These are phyloP conservation scores for Alternaria alternata DNA, from an alignment of 2,329 filamentous ascomycete species.

Conservation along the genomic window DNA sequence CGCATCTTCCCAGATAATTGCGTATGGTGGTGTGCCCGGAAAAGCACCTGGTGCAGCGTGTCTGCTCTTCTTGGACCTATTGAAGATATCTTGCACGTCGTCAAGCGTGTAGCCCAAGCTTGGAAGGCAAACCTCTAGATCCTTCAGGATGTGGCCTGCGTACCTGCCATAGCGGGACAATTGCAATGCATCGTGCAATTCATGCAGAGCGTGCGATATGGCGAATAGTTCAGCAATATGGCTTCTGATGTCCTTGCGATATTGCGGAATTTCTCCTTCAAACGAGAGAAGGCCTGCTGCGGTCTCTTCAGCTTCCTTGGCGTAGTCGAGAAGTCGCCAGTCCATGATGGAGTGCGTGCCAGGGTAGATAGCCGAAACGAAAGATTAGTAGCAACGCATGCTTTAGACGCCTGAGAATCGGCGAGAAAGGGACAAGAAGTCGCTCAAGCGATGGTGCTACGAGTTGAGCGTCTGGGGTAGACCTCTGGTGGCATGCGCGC, in stretches of 20 bases:
- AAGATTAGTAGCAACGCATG: slow-evolving; percentile 24
- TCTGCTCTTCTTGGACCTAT: slow-evolving; percentile 44
- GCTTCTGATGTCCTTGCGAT: slow-evolving; percentile 61
- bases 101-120: slow-evolving; percentile 62
- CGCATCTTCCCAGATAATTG: slow-evolving; percentile 61
- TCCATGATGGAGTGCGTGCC: slow-evolving; percentile 47
- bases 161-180: slow-evolving; percentile 50
- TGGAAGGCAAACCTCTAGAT: slow-evolving; percentile 58
- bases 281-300: slow-evolving; percentile 61
- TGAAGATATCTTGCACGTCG: slow-evolving; percentile 56
- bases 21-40: slow-evolving; percentile 53
- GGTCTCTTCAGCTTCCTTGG: slow-evolving; percentile 62
- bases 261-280: slow-evolving; percentile 59
- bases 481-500: slow-evolving; percentile 31
- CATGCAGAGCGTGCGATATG: slow-evolving; percentile 61
- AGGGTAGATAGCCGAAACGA: slow-evolving; percentile 29
- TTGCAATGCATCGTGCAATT: slow-evolving; percentile 56
- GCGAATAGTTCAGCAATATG: slow-evolving; percentile 64
- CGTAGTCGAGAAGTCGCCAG: slow-evolving; percentile 49
- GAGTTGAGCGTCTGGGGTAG: slow-evolving; percentile 38
- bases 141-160: slow-evolving; percentile 52
- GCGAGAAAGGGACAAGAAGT: slow-evolving; percentile 18
- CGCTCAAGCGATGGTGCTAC: slow-evolving; percentile 39
- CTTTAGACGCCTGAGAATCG: slow-evolving; percentile 23
- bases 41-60: slow-evolving; percentile 44